Base-by-base conservation (phyloP, 2,329 filamentous ascomycete genomes). In the Camillea tinctor region DNA sequence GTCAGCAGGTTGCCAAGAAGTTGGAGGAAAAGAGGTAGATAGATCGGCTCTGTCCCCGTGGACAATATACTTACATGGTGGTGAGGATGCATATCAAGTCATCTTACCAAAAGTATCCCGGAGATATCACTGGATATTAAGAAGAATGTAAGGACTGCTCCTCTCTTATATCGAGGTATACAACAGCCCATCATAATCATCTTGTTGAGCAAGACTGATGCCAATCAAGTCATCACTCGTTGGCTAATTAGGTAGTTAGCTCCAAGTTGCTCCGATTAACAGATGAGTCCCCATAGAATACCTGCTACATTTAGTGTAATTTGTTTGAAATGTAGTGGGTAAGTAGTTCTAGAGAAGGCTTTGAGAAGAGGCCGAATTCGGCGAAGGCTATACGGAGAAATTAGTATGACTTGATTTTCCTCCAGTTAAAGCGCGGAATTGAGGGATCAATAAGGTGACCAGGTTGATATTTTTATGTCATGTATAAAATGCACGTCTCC, bases 361-460 rank as follows among this genome's bases (percentile, higher is more conserved):
- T 30, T 7, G 26, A 11, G 26, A 9, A 50, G 19, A 50, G 49
- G 49, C 49, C 49, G 36, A 44, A 44, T 50, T 21, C 7, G 54
- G 49, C 49, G n/a, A 50, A 62, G 57, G 57, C 54, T 30, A 11
- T 20, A 59, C 62, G 62, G 64, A 64, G 61, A 52, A 64, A 60
- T 23, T 57, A 40, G 56, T 57, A 58, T 49, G 60, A 26, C 26
- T 49, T 60, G 60, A 61, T 66, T 66, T 66, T 64, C 64, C 64
- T 63, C 64, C 64, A 66, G 62, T 66, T 15, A 61, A 54, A 57
- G 52, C 8, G 26, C 22, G 54, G 58, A 3, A 62, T 44, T 22
- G n/a, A 52, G 11, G 50, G 50, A 61, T 60, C 57, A 50, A 66
- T 55, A 40, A 51, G 54, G 54, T 52, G 54, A 62, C 56, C 57